Percentiles rank a stretch among this genome's conserved stretches.
Evolutionary conservation across 1,284 basidiomycete genomes (phyloP).

Genomic region (Hemileia vastatrix): DNA sequence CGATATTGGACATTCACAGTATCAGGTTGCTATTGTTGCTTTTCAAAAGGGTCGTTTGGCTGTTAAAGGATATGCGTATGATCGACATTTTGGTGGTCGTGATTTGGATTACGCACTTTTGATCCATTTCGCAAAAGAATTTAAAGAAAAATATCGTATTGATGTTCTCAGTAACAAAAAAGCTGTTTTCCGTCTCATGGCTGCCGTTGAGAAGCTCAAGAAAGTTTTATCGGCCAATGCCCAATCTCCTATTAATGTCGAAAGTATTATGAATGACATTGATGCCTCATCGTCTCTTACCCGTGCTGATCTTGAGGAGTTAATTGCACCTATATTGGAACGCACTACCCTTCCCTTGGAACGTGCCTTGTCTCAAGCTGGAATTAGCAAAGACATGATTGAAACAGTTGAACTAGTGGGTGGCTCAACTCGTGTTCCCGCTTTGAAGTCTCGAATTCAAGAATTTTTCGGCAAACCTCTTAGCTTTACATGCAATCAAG

Average conservation of each 20-base stretch:
- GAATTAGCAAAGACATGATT: constrained; percentile 55
- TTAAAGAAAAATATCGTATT: constrained; percentile 88
- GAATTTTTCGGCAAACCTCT: constrained; percentile 62
- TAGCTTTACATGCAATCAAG: constrained; percentile 83
- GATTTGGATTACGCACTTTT: constrained; percentile 84
- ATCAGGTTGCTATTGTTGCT: constrained; percentile 72
- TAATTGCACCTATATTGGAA: constrained; percentile 53
- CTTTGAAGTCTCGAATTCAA: constrained; percentile 58
- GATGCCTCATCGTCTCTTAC: constrained; percentile 56
- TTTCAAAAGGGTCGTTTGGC: constrained; percentile 83
- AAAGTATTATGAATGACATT: constrained; percentile 85
- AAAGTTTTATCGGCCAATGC: constrained; percentile 70
- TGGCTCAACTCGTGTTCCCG: constrained; percentile 59
- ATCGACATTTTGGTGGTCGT: constrained; percentile 80
- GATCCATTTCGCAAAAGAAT: constrained; percentile 74
- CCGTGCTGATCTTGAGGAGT: constrained; percentile 56
- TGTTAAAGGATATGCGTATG: constrained; percentile 76
- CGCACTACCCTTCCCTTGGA: constrained; percentile 54
- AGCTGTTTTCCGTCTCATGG: constrained; percentile 74
- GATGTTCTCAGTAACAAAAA: constrained; percentile 81
- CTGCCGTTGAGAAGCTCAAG: constrained; percentile 66
- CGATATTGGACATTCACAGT: constrained; percentile 80
- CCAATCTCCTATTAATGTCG: constrained; percentile 76
- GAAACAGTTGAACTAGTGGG: constrained; percentile 61
- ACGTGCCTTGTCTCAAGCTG: constrained; percentile 54